Conservation (phyloP, 768 basidiomycete species). For the Botryobasidium botryosum region DNA sequence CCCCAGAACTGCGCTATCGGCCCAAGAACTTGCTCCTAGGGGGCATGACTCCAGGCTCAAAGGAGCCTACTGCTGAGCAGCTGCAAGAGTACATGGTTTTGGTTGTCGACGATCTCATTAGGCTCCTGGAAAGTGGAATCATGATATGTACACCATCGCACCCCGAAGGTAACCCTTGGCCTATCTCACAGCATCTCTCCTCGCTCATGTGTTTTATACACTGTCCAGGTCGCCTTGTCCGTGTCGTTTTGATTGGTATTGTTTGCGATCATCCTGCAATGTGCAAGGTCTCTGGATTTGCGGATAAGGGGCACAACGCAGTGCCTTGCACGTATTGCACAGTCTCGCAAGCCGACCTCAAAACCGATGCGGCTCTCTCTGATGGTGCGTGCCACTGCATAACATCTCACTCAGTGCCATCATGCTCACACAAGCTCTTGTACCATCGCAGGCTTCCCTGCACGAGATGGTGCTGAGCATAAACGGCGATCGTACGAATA, state of each 20-base stretch:
- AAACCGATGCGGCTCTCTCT: not conserved
- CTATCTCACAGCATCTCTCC: not conserved
- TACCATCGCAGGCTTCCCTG: not conserved
- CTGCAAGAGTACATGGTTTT: slow-evolving; percentile 17
- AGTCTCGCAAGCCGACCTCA: slow-evolving; percentile 11
- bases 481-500: too few relatives aligned
- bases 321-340: slow-evolving; percentile 18
- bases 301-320: slow-evolving; percentile 16
- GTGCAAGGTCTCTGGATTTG: slow-evolving; percentile 17
- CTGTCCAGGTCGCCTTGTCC: slow-evolving; percentile 13
- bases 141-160: slow-evolving; percentile 10
- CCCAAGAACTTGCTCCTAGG: slow-evolving; percentile 13
- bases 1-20: too few relatives aligned
- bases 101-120: slow-evolving; percentile 19
- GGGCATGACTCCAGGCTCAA: slow-evolving; percentile 17
- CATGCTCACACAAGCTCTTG: not conserved
- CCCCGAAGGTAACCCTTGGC: slow-evolving; percentile 14
- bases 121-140: slow-evolving; percentile 17
- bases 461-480: not conserved
- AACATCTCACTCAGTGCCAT: too few relatives aligned
- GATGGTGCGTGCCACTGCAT: not conserved
- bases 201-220: too few relatives aligned
- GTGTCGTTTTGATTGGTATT: slow-evolving; percentile 16
- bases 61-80: slow-evolving; percentile 17
- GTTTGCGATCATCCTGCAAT: slow-evolving; percentile 20